Evolutionary conservation across 2,329 filamentous ascomycete genomes (phyloP).

Genomic region (Fusarium paranaense): DNA sequence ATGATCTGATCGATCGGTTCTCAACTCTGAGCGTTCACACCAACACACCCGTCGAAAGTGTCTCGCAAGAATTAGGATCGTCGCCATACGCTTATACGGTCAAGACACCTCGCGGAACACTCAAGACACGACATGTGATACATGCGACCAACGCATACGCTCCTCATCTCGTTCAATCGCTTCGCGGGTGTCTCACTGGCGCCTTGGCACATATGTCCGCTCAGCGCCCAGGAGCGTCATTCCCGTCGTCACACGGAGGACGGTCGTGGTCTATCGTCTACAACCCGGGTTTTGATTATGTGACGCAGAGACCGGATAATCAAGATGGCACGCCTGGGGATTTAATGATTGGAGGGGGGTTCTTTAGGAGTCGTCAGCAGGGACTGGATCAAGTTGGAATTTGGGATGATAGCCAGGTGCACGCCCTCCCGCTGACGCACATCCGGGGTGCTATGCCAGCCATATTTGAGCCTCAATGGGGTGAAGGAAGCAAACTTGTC

Average conservation of each 20-base stretch:
- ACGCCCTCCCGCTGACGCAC: slow-evolving; percentile 53
- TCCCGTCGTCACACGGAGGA: slow-evolving; percentile 46
- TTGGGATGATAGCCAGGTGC: slow-evolving; percentile 57
- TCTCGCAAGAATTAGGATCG: slow-evolving; percentile 31
- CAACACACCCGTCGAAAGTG: slow-evolving; percentile 50
- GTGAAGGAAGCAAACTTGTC: slow-evolving; percentile 46
- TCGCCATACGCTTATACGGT: slow-evolving; percentile 51
- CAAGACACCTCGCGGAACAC: slow-evolving; percentile 56
- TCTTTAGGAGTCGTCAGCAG: slow-evolving; percentile 54
- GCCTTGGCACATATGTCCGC: slow-evolving; percentile 63
- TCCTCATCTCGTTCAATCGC: slow-evolving; percentile 61
- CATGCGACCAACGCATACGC: slow-evolving; percentile 69
- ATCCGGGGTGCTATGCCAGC: slow-evolving; percentile 56
- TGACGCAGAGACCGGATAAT: slow-evolving; percentile 58
- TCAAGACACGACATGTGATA: slow-evolving; percentile 63
- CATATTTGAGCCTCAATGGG: slow-evolving; percentile 56
- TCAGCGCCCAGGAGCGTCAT: slow-evolving; percentile 54
- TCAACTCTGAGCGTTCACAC: slow-evolving; percentile 53
- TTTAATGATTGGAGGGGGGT: slow-evolving; percentile 67
- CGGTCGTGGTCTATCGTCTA: slow-evolving; percentile 65
- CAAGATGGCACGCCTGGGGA: slow-evolving; percentile 52
- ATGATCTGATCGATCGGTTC: slow-evolving; percentile 52
- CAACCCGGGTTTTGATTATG: slow-evolving; percentile 61
- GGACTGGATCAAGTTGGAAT: slow-evolving; percentile 61
- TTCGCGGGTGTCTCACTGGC: slow-evolving; percentile 59